Conservation (phyloP, 768 basidiomycete species). For the Polyporus arcularius region DNA sequence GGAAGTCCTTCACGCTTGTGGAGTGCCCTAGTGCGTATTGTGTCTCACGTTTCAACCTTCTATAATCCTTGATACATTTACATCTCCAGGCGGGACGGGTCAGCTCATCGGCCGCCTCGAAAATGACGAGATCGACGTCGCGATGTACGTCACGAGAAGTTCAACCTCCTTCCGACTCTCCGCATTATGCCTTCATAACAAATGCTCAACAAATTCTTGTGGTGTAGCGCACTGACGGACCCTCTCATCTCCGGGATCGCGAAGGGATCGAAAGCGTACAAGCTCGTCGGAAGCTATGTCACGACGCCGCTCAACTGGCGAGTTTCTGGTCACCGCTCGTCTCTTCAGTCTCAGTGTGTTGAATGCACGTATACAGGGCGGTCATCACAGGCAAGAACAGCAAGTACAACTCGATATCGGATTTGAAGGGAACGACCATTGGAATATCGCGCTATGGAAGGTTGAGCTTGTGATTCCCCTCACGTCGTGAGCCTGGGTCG, state of each 20-base stretch:
- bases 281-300: conserved; percentile 91
- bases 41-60: background rate
- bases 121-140: conserved; percentile 78
- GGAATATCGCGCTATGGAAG: conserved; percentile 91
- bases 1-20: conserved; percentile 76
- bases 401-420: conserved; percentile 64
- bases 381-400: conserved; percentile 86
- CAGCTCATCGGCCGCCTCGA: conserved; percentile 77
- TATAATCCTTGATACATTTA: background rate
- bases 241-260: conserved; percentile 90
- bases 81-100: conserved; percentile 71
- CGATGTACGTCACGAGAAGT: conserved; percentile 50
- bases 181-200: background rate
- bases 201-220: background rate
- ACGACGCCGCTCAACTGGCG: conserved; percentile 87
- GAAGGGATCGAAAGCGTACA: conserved; percentile 85
- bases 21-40: conserved; percentile 78
- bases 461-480: conserved; percentile 32
- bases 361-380: conserved; percentile 55
- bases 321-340: conserved; percentile 10
- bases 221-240: conserved; percentile 80
- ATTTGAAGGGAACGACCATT: conserved; percentile 78
- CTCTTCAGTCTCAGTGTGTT: background rate
- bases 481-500: too few species aligned
- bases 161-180: background rate